These are phyloP conservation scores for Melastoma malabathricum DNA, from an alignment of 345 rosid species.

Conservation along the genomic window DNA sequence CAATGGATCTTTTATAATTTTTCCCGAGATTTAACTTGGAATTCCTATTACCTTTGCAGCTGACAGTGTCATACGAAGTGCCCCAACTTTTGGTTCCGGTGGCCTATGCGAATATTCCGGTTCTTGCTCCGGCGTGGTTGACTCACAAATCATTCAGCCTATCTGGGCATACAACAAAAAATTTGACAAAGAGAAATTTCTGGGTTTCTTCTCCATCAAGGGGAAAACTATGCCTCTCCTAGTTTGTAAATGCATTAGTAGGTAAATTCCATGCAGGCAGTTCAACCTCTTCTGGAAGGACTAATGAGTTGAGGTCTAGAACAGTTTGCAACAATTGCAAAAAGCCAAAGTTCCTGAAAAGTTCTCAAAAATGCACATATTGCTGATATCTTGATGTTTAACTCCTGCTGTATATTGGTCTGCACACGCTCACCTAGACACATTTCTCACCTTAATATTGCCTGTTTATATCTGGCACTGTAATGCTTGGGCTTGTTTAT, in stretches of 20 bases:
- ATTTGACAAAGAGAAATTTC: neutral
- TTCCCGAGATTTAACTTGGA: too few species aligned
- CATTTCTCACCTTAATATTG: too few species aligned
- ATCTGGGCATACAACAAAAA: neutral
- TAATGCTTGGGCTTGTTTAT: too few species aligned
- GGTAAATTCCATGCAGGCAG: constrained; percentile 32
- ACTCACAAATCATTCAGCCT: neutral
- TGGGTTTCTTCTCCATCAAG: too few species aligned
- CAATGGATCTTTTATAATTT: too few species aligned
- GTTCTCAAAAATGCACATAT: too few species aligned
- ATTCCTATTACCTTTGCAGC: constrained; percentile 28
- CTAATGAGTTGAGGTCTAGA: constrained; percentile 53
- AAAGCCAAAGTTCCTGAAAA: constrained; percentile 6
- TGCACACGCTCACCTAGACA: too few species aligned
- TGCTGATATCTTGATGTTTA: too few species aligned
- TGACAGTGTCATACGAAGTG: constrained; percentile 87
- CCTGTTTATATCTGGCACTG: too few species aligned
- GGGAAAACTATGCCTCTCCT: neutral
- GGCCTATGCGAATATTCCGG: constrained; percentile 49
- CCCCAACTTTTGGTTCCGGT: constrained; percentile 68
- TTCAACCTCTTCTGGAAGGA: constrained; percentile 70
- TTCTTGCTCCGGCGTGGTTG: constrained; percentile 1
- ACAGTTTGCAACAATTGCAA: constrained; percentile 40
- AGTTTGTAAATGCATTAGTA: too few species aligned
- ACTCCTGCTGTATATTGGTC: too few species aligned